A percentile compares a stretch with the other conserved stretches of the same genome.
Conservation (phyloP, 2,329 filamentous ascomycete genomes). For the Monilinia laxa region DNA sequence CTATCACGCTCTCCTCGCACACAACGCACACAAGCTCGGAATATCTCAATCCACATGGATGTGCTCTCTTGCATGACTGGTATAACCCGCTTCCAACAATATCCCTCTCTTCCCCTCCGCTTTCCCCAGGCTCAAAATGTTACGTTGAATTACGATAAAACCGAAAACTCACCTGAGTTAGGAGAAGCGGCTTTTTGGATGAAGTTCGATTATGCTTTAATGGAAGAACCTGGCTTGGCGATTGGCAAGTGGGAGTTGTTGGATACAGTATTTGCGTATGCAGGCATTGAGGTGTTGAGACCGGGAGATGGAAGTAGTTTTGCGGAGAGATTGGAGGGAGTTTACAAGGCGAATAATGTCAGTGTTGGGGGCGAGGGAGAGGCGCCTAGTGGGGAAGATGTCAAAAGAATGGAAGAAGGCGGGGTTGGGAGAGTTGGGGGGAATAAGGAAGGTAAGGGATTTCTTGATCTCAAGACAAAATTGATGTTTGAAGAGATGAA, state of each 20-base stretch:
- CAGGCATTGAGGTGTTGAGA: constrained; percentile 57
- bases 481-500: constrained; percentile 35
- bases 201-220: constrained; percentile 62
- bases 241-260: constrained; percentile 57
- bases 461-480: constrained; percentile 32
- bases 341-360: constrained; percentile 36
- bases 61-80: constrained; percentile 70
- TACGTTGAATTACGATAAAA: constrained; percentile 56
- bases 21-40: constrained; percentile 30
- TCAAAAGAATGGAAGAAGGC: constrained; percentile 33
- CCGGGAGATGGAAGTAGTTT: constrained; percentile 44
- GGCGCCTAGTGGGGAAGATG: constrained; percentile 27
- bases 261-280: constrained; percentile 57
- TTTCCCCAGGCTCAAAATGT: constrained; percentile 13
- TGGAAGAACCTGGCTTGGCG: constrained; percentile 51
- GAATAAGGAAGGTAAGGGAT: constrained; percentile 2
- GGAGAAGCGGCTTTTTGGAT: constrained; percentile 57
- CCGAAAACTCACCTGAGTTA: constrained; percentile 52
- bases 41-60: constrained; percentile 58
- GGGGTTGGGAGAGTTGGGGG: neutral
- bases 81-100: constrained; percentile 61
- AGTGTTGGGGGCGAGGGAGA: constrained; percentile 16
- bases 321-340: constrained; percentile 29
- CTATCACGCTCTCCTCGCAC: constrained; percentile 33
- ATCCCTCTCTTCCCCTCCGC: constrained; percentile 23